A percentile compares a stretch with the other conserved stretches of the same genome.
Conservation (phyloP, 2,329 filamentous ascomycete species). For the Capronia americana region DNA sequence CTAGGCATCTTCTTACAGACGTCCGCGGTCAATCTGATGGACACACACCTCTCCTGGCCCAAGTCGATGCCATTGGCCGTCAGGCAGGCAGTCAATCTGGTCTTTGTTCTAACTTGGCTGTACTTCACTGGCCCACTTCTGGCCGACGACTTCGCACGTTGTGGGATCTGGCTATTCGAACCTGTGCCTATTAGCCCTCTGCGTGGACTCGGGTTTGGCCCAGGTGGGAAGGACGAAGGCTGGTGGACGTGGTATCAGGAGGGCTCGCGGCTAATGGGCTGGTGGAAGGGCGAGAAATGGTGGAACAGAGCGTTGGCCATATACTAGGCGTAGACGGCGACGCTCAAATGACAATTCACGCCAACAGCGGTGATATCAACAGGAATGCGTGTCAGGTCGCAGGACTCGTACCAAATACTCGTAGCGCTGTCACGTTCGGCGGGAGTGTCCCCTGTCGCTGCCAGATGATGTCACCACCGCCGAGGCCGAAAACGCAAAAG, state of each 20-base stretch:
- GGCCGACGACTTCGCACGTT: conserved; percentile 75
- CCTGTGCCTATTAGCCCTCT: conserved; percentile 77
- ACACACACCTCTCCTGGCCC: conserved; percentile 44
- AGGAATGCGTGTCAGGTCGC: not conserved
- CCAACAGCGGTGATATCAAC: not conserved
- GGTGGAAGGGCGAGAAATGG: conserved; percentile 38
- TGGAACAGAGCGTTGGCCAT: conserved; percentile 41
- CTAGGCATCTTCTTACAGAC: conserved; percentile 69
- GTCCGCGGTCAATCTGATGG: conserved; percentile 43
- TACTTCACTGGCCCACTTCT: conserved; percentile 69
- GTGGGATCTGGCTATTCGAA: conserved; percentile 80
- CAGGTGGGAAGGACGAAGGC: conserved; percentile 58
- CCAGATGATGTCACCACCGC: conserved; percentile 8
- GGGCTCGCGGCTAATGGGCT: conserved; percentile 33
- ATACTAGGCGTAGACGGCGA: conserved; percentile 23
- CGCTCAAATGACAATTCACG: not conserved
- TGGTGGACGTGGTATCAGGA: conserved; percentile 68
- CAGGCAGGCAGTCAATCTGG: conserved; percentile 64
- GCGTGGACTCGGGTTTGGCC: conserved; percentile 70
- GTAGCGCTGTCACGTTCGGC: not conserved
- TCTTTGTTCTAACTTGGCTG: conserved; percentile 71
- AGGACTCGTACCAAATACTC: not conserved
- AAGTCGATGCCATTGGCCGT: conserved; percentile 54
- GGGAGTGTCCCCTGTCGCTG: not conserved
- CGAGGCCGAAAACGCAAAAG: not conserved